Conservation (phyloP, 2,329 filamentous ascomycete genomes). For the Alternaria gaisen region DNA sequence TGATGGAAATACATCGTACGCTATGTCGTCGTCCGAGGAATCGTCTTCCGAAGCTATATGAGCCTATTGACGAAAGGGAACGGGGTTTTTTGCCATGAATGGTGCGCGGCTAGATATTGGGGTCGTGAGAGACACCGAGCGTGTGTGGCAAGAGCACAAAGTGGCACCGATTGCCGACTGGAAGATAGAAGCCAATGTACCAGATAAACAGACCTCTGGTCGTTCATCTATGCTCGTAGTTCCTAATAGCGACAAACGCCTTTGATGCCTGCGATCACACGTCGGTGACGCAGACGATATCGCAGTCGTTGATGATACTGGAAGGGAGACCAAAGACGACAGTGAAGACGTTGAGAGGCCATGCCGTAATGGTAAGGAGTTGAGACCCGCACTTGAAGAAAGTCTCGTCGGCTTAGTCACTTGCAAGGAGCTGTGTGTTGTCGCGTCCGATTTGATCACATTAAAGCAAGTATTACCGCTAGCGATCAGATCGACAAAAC, state of each 20-base stretch:
- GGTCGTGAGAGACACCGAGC: not conserved
- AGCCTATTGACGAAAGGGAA: not conserved
- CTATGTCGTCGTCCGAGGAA: not conserved
- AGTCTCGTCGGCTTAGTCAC: not conserved
- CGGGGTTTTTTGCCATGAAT: not conserved
- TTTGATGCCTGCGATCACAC: not conserved
- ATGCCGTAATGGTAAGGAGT: not conserved
- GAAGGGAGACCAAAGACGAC: not conserved
- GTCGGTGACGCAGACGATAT: not conserved
- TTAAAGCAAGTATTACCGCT: constrained; percentile 6
- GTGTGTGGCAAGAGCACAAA: not conserved
- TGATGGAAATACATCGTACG: not conserved
- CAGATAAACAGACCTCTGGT: not conserved
- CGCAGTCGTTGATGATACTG: not conserved
- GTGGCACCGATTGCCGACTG: not conserved
- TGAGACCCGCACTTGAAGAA: not conserved
- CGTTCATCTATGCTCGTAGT: not conserved
- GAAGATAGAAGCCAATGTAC: not conserved
- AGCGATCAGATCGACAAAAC: constrained; percentile 5
- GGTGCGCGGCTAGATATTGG: not conserved
- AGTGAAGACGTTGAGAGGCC: not conserved
- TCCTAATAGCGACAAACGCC: not conserved
- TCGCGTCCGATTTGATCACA: constrained; percentile 5
- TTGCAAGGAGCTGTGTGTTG: constrained; percentile 1
- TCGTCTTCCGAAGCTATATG: not conserved